Percentiles rank a stretch among this genome's conserved stretches.
phyloP scores from a whole-genome alignment of 805 yeast genomes.

The Starmerella apis region DNA sequence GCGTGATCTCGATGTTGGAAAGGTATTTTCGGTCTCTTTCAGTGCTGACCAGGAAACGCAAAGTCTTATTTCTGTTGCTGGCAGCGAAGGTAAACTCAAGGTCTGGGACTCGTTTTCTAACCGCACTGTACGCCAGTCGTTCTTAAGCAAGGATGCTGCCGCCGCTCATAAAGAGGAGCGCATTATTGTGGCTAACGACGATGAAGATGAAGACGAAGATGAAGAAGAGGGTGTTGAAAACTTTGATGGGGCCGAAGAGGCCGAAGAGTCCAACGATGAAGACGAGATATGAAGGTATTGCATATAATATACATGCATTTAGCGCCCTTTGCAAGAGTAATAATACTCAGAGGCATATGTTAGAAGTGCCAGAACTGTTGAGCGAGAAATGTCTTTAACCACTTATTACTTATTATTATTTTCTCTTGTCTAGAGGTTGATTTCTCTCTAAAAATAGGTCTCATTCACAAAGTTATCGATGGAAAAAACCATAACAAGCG shows the following conservation, averaged over 20 bases:
- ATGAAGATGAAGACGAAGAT: slow-evolving; percentile 19
- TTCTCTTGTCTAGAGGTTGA: no score
- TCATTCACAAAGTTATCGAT: no score
- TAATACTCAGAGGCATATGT: no score
- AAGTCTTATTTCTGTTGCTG: slow-evolving; percentile 79
- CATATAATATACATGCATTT: no score
- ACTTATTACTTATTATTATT: no score
- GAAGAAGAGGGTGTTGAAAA: slow-evolving; percentile 17
- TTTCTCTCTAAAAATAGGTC: no score
- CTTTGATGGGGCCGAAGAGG: slow-evolving; percentile 2
- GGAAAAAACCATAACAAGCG: no score
- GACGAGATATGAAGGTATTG: no score
- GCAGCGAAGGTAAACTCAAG: slow-evolving; percentile 71
- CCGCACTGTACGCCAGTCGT: slow-evolving; percentile 59
- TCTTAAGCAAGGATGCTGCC: slow-evolving; percentile 35
- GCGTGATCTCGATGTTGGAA: slow-evolving; percentile 90
- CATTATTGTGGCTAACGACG: slow-evolving; percentile 16
- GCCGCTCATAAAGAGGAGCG: slow-evolving; percentile 14
- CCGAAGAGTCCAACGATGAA: slow-evolving; percentile 11
- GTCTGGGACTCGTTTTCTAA: slow-evolving; percentile 89
- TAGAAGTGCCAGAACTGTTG: no score
- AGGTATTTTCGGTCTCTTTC: slow-evolving; percentile 70
- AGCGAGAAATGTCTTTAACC: no score
- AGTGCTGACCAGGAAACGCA: slow-evolving; percentile 80
- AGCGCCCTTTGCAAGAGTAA: no score